A percentile compares a stretch with the other conserved stretches of the same genome.
These are phyloP conservation scores for Raphanus hybrid DNA, from an alignment of 441 rosid genomes.

Conservation along the genomic window DNA sequence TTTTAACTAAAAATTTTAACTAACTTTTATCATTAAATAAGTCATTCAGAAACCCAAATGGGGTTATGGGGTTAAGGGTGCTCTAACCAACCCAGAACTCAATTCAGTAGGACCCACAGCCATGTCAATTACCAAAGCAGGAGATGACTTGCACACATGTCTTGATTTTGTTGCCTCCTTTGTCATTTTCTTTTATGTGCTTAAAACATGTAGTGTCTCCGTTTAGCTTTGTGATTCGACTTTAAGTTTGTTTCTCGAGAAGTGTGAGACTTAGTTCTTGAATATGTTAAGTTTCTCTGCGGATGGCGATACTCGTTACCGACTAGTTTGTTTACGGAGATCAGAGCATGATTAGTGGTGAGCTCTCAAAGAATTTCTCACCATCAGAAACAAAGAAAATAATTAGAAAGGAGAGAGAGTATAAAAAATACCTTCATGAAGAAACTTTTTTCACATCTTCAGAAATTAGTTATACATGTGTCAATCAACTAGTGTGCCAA, in stretches of 20 bases:
- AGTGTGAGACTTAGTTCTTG: background rate
- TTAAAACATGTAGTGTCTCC: constrained; percentile 9
- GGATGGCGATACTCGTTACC: background rate
- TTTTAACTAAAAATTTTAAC: too few relatives aligned
- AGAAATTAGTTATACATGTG: too few relatives aligned
- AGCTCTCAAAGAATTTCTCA: too few relatives aligned
- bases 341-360: too few relatives aligned
- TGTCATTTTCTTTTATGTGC: constrained; percentile 1
- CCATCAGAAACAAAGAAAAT: too few relatives aligned
- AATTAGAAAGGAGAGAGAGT: too few relatives aligned
- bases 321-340: background rate
- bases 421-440: too few relatives aligned
- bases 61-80: too few relatives aligned
- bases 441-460: too few relatives aligned
- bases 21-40: too few relatives aligned
- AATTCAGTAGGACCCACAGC: constrained; percentile 31
- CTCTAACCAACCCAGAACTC: constrained; percentile 34
- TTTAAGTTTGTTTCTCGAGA: background rate
- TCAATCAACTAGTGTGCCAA: too few relatives aligned
- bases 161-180: constrained; percentile 28
- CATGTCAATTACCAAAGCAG: background rate
- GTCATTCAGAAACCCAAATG: too few relatives aligned
- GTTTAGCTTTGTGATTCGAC: constrained; percentile 13
- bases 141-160: constrained; percentile 35
- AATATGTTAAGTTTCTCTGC: constrained; percentile 8